These are phyloP conservation scores for Pseudogymnoascus sp. DNA, from an alignment of 2,329 filamentous ascomycete species.

Conservation along the genomic window DNA sequence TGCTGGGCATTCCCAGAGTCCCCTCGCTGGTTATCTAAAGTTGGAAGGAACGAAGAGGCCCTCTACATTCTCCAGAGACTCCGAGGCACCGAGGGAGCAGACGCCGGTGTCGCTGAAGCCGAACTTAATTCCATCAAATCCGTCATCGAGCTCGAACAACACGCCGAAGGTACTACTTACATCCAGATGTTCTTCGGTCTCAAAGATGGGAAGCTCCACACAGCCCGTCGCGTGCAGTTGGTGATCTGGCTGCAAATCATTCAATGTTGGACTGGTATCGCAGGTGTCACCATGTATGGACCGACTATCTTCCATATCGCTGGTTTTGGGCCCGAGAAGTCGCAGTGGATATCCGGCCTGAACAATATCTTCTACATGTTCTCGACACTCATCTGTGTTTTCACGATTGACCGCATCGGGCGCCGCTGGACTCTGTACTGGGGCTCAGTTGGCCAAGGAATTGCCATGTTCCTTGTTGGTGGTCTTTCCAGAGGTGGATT, in stretches of 20 bases:
- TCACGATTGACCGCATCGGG: slow-evolving; percentile 63
- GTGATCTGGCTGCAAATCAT: slow-evolving; percentile 67
- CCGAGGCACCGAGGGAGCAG: slow-evolving; percentile 50
- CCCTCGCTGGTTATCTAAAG: slow-evolving; percentile 60
- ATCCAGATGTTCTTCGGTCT: slow-evolving; percentile 21
- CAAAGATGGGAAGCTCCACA: slow-evolving; percentile 48
- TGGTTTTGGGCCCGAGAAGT: slow-evolving; percentile 54
- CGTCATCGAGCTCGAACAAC: slow-evolving; percentile 56
- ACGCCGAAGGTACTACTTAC: slow-evolving; percentile 47
- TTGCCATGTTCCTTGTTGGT: slow-evolving; percentile 62
- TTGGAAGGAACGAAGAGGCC: slow-evolving; percentile 60
- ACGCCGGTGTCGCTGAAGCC: slow-evolving; percentile 47
- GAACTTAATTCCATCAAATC: slow-evolving; percentile 65
- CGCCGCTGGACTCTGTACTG: slow-evolving; percentile 64
- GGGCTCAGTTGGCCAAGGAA: slow-evolving; percentile 57
- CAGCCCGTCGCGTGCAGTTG: slow-evolving; percentile 60
- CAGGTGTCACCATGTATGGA: slow-evolving; percentile 55
- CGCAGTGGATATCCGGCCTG: slow-evolving; percentile 56
- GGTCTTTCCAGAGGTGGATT: slow-evolving; percentile 47
- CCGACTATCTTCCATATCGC: slow-evolving; percentile 56
- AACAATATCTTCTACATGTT: slow-evolving; percentile 55
- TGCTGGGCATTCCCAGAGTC: slow-evolving; percentile 67
- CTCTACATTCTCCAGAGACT: slow-evolving; percentile 58
- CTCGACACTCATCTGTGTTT: slow-evolving; percentile 61
- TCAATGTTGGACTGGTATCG: slow-evolving; percentile 65